Base-by-base conservation (phyloP, 768 basidiomycete species). In the Tylopilus sp. region DNA sequence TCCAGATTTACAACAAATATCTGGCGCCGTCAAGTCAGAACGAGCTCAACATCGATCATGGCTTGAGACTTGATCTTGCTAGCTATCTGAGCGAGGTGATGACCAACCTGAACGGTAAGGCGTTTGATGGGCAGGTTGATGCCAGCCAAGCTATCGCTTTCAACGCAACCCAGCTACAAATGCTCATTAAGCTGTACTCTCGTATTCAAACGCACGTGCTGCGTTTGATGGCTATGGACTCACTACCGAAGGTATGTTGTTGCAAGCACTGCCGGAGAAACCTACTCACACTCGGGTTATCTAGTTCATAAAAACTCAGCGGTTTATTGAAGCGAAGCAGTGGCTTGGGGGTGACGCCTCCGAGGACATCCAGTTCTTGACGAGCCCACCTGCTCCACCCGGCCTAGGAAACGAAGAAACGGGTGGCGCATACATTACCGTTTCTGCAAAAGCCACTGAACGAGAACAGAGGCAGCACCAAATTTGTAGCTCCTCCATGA, bases 31-130 rank as follows among this genome's bases (percentile, higher is more conserved):
- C 93, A 25, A 95, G 92, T 67, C 89, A 86, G 52, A 91, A 88
- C 72, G 97, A 98, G 72, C 81, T 99, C 55, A 99, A 99, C 72
- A 99, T 99, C 58, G 97, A 99, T 66, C 97, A 99, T 68, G 91
- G 88, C 35, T 76, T 99, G 35, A 86, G 97, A 55, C 93, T 92
- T 59, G 97, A 98, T 71, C 78, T 99, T 47, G 88, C 91, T 52
- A 88, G 85, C 59, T 98, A 98, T 68, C 79, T 99, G 54, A 88
- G 87, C 69, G 91, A 97, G 47, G 88, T 93, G 23, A 88, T 95
- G 57, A 85, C 84, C 43, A 85, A 73, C 57, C 59, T 86, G 58
- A 84, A 86, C 3, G 89, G 89, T 39, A 90, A 88, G 68, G 66
- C 79, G 0, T 88, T 91, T 72, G 82, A 83, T 57, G 90, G 88